These are phyloP conservation scores for Elasticomyces elasticus DNA, from an alignment of 495 filamentous ascomycete species.

Conservation along the genomic window DNA sequence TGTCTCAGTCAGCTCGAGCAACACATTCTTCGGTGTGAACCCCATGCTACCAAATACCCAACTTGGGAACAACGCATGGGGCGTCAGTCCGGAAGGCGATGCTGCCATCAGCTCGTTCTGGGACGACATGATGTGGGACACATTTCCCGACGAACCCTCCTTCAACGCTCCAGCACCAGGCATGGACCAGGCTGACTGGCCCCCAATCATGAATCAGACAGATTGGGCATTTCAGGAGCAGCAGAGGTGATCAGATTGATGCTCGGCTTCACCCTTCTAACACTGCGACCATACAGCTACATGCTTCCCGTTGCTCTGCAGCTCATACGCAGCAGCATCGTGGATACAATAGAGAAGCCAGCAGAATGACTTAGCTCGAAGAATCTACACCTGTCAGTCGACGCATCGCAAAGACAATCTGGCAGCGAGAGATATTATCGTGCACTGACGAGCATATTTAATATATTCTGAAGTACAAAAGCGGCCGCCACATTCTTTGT, in stretches of 20 bases:
- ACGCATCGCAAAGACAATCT: too few species aligned
- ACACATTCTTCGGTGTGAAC: not conserved
- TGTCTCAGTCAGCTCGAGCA: not conserved
- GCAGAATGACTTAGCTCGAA: too few species aligned
- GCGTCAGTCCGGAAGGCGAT: slow-evolving; percentile 8
- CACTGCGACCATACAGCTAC: too few species aligned
- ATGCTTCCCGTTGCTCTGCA: too few species aligned
- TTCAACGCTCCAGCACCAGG: not conserved
- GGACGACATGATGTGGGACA: slow-evolving; percentile 34
- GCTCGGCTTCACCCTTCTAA: too few species aligned
- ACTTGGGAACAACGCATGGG: slow-evolving; percentile 2
- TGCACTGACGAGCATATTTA: too few species aligned
- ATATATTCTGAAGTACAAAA: not conserved
- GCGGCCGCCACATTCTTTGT: not conserved
- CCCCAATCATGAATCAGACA: not conserved
- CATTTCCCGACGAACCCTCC: slow-evolving; percentile 6
- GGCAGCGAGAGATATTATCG: too few species aligned
- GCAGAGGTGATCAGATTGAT: not conserved
- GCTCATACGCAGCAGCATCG: too few species aligned
- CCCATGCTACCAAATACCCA: slow-evolving; percentile 5
- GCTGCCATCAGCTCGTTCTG: slow-evolving; percentile 24
- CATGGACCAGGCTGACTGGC: not conserved
- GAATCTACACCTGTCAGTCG: too few species aligned
- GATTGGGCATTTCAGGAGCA: not conserved
- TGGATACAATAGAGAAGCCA: too few species aligned